Base-by-base conservation (phyloP, 345 rosid genomes). In the Euphorbia lathyris region DNA sequence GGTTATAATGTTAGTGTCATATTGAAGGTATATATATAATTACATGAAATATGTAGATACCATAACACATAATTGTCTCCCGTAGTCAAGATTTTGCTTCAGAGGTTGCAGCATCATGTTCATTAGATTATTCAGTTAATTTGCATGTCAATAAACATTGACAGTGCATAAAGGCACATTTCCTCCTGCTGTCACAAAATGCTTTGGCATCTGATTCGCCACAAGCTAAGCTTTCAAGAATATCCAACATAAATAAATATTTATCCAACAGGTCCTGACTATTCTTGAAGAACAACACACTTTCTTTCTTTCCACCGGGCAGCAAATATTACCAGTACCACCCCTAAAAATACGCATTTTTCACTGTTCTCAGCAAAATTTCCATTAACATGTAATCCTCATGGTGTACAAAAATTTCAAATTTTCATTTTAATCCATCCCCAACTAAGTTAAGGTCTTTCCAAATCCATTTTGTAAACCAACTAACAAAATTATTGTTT, bases 401-500 rank as follows among this genome's bases (percentile, higher is more conserved):
- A 40, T 40, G 22, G 53, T 48, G 23, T 47, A 65, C 29, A 11
- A 48, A 14, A 14, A 9, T 42, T 64, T 34, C 30, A 29, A 61
- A 74, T 69, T 36, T 51, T 65, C 36, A 57, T 55, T 62, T 56
- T 19, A 36, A 38, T 58, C 50, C 23, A 69, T 38, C 69, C 66
- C 45, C 22, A 7, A 9, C 63, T 43, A 43, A 34, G 2, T 14
- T 22, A 26, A 30, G 11, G 23, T 45, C 65, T 56, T 51, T 70
- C 43, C 59, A 48, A 42, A 7, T 55, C 63, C 66, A 29, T 32
- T 55, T 20, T 17, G 29, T 40, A 45, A 20, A 56, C 11, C 29
- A 26, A 47, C 75, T 36, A 67, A 67, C 16, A 25, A 59, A 77
- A 65, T 75, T 82, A 87, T 74, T 90, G 98, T 82, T 90, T 93